These are phyloP conservation scores for Phlebopus sp. DNA, from an alignment of 1,284 basidiomycete genomes.

Conservation along the genomic window DNA sequence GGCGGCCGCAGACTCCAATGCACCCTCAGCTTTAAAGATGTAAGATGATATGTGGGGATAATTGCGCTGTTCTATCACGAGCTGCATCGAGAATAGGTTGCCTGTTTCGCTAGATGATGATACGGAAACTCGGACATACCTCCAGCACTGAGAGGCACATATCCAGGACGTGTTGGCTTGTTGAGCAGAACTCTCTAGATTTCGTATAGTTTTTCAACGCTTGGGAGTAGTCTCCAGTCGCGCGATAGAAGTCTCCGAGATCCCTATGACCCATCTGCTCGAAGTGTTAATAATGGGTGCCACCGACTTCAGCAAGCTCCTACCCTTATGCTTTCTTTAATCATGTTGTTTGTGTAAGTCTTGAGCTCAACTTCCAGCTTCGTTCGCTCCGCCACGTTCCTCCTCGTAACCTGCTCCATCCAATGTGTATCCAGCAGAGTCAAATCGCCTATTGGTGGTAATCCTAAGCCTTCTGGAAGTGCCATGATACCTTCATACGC, in stretches of 20 bases:
- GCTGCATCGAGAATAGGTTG: conserved; percentile 37
- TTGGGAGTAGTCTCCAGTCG: conserved; percentile 63
- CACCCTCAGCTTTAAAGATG: conserved; percentile 87
- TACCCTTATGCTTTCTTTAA: conserved; percentile 91
- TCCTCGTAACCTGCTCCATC: conserved; percentile 59
- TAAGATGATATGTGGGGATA: conserved; percentile 83
- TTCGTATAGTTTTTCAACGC: conserved; percentile 81
- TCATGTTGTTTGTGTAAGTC: conserved; percentile 87
- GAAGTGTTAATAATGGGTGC: background rate
- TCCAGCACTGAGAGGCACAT: conserved; percentile 82
- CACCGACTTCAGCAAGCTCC: conserved; percentile 5
- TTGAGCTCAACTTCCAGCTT: conserved; percentile 87
- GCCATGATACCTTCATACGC: conserved; percentile 55
- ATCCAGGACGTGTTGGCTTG: conserved; percentile 80
- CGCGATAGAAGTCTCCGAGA: conserved; percentile 72
- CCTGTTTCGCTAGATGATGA: background rate
- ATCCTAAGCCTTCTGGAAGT: conserved; percentile 35
- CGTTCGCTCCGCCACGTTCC: conserved; percentile 62
- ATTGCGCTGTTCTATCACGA: conserved; percentile 79
- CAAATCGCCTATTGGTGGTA: conserved; percentile 49
- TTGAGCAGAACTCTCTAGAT: conserved; percentile 83
- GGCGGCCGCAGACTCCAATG: conserved; percentile 61
- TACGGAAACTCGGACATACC: conserved; percentile 36
- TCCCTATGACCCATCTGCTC: conserved; percentile 81
- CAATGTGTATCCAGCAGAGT: conserved; percentile 56